phyloP scores from a whole-genome alignment of 2,329 filamentous ascomycete genomes.

The Colletotrichum sp. region DNA sequence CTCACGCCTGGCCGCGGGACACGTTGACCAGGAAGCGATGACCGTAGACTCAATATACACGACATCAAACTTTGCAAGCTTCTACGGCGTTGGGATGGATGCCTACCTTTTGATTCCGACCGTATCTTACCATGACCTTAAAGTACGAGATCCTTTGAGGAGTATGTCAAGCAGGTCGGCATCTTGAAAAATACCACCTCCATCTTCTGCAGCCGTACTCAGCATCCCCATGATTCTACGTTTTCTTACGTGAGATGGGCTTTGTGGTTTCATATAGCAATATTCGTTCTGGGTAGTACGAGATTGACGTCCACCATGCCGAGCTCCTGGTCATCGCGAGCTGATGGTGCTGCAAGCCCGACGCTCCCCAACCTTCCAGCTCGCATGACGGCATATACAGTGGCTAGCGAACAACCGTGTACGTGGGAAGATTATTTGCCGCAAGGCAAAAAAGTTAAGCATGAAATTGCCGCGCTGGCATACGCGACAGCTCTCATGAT shows the following conservation, averaged over 20 bases:
- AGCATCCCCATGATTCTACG: background rate
- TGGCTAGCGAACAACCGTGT: background rate
- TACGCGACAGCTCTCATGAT: background rate
- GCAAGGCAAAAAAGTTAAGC: background rate
- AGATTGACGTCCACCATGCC: background rate
- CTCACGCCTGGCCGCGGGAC: background rate
- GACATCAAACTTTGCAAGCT: background rate
- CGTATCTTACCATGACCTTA: background rate
- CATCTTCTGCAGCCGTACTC: background rate
- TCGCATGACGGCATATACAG: background rate
- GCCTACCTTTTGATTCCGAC: background rate
- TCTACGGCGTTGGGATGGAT: background rate
- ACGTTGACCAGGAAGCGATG: background rate
- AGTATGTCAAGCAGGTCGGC: background rate
- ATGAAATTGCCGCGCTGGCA: background rate
- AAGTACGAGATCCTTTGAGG: background rate
- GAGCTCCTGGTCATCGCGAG: background rate
- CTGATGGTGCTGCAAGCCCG: background rate
- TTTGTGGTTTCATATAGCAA: background rate
- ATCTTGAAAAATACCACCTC: background rate
- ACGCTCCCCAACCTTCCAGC: background rate
- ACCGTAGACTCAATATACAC: background rate
- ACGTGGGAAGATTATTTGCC: background rate
- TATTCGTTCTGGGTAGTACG: background rate
- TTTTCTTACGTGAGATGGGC: background rate